Evolutionary conservation across 164 flowering plant genomes (phyloP), one percentile per base, ranked within the genome.

Genomic region (Paratinospora sagittata): DNA sequence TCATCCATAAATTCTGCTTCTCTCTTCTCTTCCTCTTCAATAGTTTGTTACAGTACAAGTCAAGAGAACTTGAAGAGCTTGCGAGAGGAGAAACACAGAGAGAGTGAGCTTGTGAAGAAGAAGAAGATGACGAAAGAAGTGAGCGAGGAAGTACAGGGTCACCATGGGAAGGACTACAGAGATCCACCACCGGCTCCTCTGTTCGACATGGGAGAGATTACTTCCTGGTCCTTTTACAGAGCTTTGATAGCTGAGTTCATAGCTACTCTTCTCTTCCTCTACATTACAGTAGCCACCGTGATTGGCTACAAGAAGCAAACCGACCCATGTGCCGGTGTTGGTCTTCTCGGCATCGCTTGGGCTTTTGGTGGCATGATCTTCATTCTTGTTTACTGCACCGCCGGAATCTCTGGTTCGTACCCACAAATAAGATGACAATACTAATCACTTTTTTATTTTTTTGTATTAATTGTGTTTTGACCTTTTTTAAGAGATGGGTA

Each of bases 161-260:
- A 67, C 47, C 70, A 67, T 55, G 81, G 79, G 47, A 85, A 78
- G 70, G 86, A 83, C 73, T 83, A 83, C 70, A 12, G 4, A 3
- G 86, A 83, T 71, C 86, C 82, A 69, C 86, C 86, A 30, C 86
- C 84, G 13, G 81, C 80, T 11, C 84, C 86, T 2, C 80, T 83
- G 8, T 3, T 83, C 16, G 86, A 83, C 71, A 49, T 67, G 65
- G 77, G 43, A 27, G 85, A 83, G 76, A 73, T 83, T 11, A 72
- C 57, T 70, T 74, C 71, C 69, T 83, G 85, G 85, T 78, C 85
- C 23, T 81, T 83, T 61, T 78, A 81, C 80, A 68, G 85, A 58
- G 83, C 85, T n/a, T 52, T 82, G 23, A 83, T 83, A 16, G 86
- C 86, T 0, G 75, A 73, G 57, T 73, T 73, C 61, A 58, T 73